Conservation (phyloP, 306 rosid genomes). For the Macrotyloma uniflorum region DNA sequence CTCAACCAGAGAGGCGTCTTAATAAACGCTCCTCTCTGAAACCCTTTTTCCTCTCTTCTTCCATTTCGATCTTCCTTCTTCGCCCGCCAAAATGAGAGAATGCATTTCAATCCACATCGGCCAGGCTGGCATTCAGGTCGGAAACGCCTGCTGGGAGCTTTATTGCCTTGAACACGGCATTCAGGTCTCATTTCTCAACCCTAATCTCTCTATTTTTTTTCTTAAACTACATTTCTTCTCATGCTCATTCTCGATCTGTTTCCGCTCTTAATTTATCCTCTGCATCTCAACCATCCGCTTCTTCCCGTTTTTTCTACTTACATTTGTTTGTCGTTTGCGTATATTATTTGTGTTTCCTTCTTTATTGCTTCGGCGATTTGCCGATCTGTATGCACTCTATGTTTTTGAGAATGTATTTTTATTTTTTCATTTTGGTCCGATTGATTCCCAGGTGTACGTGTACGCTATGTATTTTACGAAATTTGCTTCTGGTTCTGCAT, state of each 20-base stretch:
- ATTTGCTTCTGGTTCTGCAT: background rate
- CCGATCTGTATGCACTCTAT: background rate
- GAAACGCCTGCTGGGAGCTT: constrained; percentile 73
- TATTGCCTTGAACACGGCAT: constrained; percentile 65
- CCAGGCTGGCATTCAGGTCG: constrained; percentile 75
- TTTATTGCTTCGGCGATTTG: background rate
- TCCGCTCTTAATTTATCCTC: background rate
- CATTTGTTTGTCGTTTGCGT: background rate
- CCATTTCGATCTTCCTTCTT: background rate
- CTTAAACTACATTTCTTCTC: background rate
- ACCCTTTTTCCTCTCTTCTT: background rate
- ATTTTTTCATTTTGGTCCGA: background rate
- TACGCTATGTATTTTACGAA: background rate
- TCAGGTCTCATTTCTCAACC: constrained; percentile 41
- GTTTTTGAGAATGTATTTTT: background rate
- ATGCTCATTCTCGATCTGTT: background rate
- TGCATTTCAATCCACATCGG: constrained; percentile 70
- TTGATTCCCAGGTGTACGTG: background rate
- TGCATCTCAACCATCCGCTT: background rate
- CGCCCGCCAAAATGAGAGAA: constrained; percentile 41
- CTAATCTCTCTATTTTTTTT: background rate
- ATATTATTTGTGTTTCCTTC: background rate
- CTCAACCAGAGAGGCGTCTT: constrained; percentile 53
- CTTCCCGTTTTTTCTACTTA: no score
- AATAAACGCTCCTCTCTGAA: constrained; percentile 51